Evolutionary conservation across 2,329 filamentous ascomycete species (phyloP).

Genomic region (Penicillium sp.): DNA sequence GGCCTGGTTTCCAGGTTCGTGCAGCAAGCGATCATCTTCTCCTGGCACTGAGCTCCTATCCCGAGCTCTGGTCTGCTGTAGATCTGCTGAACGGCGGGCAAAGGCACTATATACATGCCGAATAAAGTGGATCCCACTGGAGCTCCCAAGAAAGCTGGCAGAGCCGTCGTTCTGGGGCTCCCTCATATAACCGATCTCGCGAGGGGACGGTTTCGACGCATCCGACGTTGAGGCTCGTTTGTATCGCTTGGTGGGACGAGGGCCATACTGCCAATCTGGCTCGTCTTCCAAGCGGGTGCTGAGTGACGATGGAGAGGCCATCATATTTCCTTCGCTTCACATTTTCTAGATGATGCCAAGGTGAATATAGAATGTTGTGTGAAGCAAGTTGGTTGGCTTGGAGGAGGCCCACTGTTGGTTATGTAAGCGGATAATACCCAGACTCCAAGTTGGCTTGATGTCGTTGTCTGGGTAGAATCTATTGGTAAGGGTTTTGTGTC

Average conservation of each 20-base stretch:
- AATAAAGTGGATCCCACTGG: slow-evolving; percentile 62
- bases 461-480: too few relatives aligned
- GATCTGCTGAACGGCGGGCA: slow-evolving; percentile 34
- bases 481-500: too few relatives aligned
- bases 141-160: slow-evolving; percentile 58
- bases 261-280: slow-evolving; percentile 18
- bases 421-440: background rate
- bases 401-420: background rate
- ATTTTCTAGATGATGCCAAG: background rate
- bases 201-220: slow-evolving; percentile 25
- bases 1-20: slow-evolving; percentile 32
- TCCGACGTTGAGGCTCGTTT: slow-evolving; percentile 20
- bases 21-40: slow-evolving; percentile 54
- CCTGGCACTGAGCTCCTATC: slow-evolving; percentile 54
- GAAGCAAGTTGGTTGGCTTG: background rate
- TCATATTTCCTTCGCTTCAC: background rate
- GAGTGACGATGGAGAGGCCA: slow-evolving; percentile 18
- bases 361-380: background rate
- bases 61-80: slow-evolving; percentile 29
- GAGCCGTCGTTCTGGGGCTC: slow-evolving; percentile 49
- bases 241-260: slow-evolving; percentile 27
- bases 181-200: slow-evolving; percentile 55
- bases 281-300: slow-evolving; percentile 16
- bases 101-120: slow-evolving; percentile 56
- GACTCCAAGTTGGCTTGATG: background rate